Percentiles rank a stretch among this genome's conserved stretches.
phyloP scores from a whole-genome alignment of 257 asterid genomes.

The Henckelia pumila region DNA sequence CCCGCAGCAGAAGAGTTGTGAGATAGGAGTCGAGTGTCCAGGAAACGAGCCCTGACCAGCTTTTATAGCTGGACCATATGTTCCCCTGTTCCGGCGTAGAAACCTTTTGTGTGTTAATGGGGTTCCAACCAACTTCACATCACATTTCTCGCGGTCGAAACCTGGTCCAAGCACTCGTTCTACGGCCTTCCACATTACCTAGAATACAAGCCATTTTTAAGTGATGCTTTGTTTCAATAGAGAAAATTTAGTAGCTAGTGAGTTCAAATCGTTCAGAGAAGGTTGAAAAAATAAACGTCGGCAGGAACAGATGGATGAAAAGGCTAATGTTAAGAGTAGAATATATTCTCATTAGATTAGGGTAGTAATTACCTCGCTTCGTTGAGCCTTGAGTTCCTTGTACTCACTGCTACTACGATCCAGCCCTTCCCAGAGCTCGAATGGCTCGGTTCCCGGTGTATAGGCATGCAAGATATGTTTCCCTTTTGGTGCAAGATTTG shows the following conservation, averaged over 20 bases:
- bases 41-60: conserved; percentile 82
- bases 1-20: conserved; percentile 78
- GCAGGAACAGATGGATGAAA: too few relatives aligned
- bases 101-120: conserved; percentile 89
- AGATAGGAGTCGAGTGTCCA: conserved; percentile 74
- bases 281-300: too few relatives aligned
- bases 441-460: conserved; percentile 94
- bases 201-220: neutral
- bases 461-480: conserved; percentile 88
- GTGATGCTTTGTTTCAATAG: neutral
- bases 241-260: too few relatives aligned
- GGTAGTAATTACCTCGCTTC: conserved; percentile 63
- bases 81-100: conserved; percentile 75
- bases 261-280: too few relatives aligned
- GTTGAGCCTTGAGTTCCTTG: conserved; percentile 80
- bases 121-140: conserved; percentile 82
- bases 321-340: too few relatives aligned
- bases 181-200: conserved; percentile 95
- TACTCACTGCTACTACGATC: conserved; percentile 78
- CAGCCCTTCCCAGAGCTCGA: conserved; percentile 82
- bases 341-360: too few relatives aligned
- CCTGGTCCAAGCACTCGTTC: conserved; percentile 86
- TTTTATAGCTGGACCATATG: conserved; percentile 91
- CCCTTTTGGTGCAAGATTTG: conserved; percentile 91
- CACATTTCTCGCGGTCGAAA: conserved; percentile 71